These are phyloP conservation scores for Rhinocladiella similis DNA, from an alignment of 2,329 filamentous ascomycete species.

Conservation along the genomic window DNA sequence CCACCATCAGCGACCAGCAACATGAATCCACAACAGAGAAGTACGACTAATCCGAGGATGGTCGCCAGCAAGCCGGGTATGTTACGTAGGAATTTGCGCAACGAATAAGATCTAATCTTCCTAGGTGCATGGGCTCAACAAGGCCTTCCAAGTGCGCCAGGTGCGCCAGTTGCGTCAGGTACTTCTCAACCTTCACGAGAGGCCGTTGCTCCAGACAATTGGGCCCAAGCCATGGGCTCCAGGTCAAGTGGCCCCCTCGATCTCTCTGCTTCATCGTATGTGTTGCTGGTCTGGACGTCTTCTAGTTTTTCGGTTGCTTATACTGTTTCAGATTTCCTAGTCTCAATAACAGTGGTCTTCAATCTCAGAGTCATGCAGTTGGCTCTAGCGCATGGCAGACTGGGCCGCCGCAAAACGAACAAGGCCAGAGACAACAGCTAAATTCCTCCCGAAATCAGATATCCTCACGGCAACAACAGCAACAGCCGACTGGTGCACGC, in stretches of 20 bases:
- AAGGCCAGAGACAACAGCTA: constrained; percentile 22
- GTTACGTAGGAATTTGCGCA: neutral
- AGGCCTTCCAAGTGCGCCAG: constrained; percentile 13
- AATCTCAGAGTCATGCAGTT: constrained; percentile 22
- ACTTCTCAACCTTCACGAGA: constrained; percentile 21
- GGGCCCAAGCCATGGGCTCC: constrained; percentile 29
- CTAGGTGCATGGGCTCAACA: constrained; percentile 26
- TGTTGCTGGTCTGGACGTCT: neutral
- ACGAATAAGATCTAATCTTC: neutral
- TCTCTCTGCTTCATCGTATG: constrained; percentile 28
- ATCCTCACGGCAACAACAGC: constrained; percentile 20
- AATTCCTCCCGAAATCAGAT: constrained; percentile 16
- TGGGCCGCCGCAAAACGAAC: constrained; percentile 27
- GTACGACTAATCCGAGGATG: constrained; percentile 21
- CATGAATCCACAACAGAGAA: constrained; percentile 24
- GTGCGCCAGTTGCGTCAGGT: constrained; percentile 8
- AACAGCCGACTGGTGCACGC: constrained; percentile 12
- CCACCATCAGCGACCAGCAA: constrained; percentile 25
- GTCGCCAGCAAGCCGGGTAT: constrained; percentile 26
- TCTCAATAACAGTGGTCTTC: constrained; percentile 25
- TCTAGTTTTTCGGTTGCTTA: neutral
- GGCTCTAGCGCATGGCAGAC: constrained; percentile 30
- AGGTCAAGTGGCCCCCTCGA: constrained; percentile 26
- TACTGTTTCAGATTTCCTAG: constrained; percentile 24
- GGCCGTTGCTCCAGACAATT: constrained; percentile 23